Base-by-base conservation (phyloP, 768 basidiomycete genomes). In the Amanita rimosa region DNA sequence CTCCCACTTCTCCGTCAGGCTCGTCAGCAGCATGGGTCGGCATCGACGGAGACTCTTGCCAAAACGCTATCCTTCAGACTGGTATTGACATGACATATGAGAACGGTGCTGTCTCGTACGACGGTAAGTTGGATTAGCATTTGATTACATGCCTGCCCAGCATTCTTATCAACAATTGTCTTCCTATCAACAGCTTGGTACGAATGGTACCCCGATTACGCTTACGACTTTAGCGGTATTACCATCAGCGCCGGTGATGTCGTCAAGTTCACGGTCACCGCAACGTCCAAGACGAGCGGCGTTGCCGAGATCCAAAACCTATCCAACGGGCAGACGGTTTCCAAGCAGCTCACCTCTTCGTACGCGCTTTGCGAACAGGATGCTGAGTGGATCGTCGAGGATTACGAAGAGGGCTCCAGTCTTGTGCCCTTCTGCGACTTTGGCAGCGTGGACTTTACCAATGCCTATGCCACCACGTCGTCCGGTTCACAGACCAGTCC, bases 351-450 rank as follows among this genome's bases (percentile, higher is more conserved):
- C 57, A 59, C 57, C 10, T 64, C 63, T 27, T 49, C 57, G 21
- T 46, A 52, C 42, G 49, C 60, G 22, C 60, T 65, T 41, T 65
- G 64, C 57, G 55, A 63, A 55, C 48, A 62, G 58, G 62, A 66
- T 55, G 65, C 64, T 6, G 64, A 67, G 55, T 67, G 66, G 66
- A 66, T 67, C 49, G 63, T 67, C 21, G 65, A 67, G 56, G 65
- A 67, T 49, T 69, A 62, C 64, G 53, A 55, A 42, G 50, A 54
- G 34, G 1, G 3, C 1, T 7, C 22, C 22, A 24, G 22, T 5
- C 16, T 33, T 4, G 44, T 33, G 7, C 44, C 44, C 11, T 44
- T 44, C 16, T 33, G 29, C 17, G 31, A 44, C 9, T 44, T 44
- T 34, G 44, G 44, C 14, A 44, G 27, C 10, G 44, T 44, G 27